Evolutionary conservation across 169 alveolate genomes (phyloP), one percentile per base, ranked within the genome.

Genomic region (Cryptosporidium felis): DNA sequence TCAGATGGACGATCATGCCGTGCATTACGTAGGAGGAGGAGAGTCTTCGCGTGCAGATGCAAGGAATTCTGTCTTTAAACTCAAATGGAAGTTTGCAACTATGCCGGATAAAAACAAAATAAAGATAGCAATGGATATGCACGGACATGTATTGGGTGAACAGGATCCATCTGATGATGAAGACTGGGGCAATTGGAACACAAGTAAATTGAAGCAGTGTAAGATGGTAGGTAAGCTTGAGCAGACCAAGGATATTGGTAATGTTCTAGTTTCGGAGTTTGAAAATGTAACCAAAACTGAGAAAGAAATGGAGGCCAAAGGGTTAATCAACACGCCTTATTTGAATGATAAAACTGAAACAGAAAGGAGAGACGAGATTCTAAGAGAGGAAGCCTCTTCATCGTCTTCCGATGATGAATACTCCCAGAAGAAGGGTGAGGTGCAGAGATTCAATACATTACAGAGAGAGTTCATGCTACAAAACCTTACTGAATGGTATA

Each of bases 151-250:
- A 9, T 74, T 89, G 32, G 66, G 80, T 34, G 92, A 89, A 28
- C 81, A 88, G 16, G 92, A 82, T 41, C 91, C 89, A 9, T 89
- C 92, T 3, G 92, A 89, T 21, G 92, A 89, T 46, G 92, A 89
- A 36, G 92, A 59, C 32, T 89, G 92, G 92, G 92, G 85, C 41
- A 74, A 74, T 36, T 74, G 85, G 85, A 74, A 74, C 36, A 46
- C 60, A 36, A 56, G 28, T 16, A 74, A 47, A 30, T 32, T 66
- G 36, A 74, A 74, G 28, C 45, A 53, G 28, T 74, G 85, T 49
- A 49, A 74, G 21, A 53, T 56, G 65, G 85, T 74, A 2, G 85
- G 42, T 36, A 74, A 74, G 14, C 30, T 74, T 9, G 85, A 74
- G n/a, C 85, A 74, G 32, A 53, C 74, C n/a, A 56, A 49, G 30